Conservation (phyloP, 2,329 filamentous ascomycete species). For the Penicillium sumatraense region DNA sequence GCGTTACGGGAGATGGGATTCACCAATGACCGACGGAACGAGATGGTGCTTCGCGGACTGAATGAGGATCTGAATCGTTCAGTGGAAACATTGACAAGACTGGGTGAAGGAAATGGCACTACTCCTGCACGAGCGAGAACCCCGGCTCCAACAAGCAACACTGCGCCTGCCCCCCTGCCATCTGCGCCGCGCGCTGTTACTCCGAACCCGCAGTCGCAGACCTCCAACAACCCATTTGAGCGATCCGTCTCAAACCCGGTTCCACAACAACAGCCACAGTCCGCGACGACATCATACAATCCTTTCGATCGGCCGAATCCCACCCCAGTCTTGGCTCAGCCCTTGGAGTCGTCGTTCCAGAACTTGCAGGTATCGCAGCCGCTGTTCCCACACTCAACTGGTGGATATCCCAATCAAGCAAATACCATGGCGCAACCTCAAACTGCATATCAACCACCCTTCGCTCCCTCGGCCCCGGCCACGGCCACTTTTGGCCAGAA, state of each 20-base stretch:
- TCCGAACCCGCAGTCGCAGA: conserved; percentile 35
- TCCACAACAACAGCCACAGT: conserved; percentile 26
- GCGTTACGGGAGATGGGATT: conserved; percentile 92
- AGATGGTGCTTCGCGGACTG: conserved; percentile 78
- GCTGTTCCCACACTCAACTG: conserved; percentile 77
- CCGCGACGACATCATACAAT: conserved; percentile 58
- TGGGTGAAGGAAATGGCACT: conserved; percentile 68
- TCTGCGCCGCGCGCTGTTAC: conserved; percentile 23
- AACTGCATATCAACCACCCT: conserved; percentile 44
- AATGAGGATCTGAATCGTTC: conserved; percentile 85
- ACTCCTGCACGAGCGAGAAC: conserved; percentile 61
- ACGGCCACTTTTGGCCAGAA: conserved; percentile 39
- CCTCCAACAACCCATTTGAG: conserved; percentile 71
- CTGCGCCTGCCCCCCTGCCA: conserved; percentile 21
- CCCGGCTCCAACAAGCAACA: conserved; percentile 44
- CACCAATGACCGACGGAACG: conserved; percentile 77
- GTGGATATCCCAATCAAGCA: conserved; percentile 57
- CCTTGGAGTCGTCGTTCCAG: conserved; percentile 73
- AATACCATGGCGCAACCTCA: conserved; percentile 41
- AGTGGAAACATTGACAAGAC: conserved; percentile 79
- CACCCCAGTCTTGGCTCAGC: conserved; percentile 32
- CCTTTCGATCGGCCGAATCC: conserved; percentile 63
- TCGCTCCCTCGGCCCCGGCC: conserved; percentile 52
- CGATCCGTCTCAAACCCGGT: conserved; percentile 47
- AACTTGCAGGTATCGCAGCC: conserved; percentile 72